These are phyloP conservation scores for Silene noctiflora DNA, from an alignment of 179 eudicot genomes.

Conservation along the genomic window DNA sequence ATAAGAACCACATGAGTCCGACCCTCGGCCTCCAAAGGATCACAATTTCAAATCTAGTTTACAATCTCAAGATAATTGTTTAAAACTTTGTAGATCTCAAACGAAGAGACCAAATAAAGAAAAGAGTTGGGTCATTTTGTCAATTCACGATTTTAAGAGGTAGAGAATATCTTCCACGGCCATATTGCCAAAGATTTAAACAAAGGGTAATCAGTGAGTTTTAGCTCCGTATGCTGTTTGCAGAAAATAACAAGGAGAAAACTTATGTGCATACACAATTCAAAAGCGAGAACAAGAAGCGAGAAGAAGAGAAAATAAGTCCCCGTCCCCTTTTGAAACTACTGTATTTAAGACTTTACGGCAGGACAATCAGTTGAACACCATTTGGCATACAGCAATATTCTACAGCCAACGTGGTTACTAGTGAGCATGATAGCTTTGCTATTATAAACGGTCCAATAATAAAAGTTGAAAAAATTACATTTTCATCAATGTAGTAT, in stretches of 20 bases:
- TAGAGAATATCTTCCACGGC: too few species aligned
- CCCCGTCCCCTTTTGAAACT: too few species aligned
- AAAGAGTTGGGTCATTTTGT: too few species aligned
- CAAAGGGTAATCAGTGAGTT: background rate
- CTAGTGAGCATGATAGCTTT: background rate
- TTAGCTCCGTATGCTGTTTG: background rate
- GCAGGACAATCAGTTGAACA: background rate
- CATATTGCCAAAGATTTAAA: too few species aligned
- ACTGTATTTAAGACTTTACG: background rate
- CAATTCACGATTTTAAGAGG: too few species aligned
- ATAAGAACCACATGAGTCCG: background rate
- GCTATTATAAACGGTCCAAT: background rate
- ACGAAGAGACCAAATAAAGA: too few species aligned
- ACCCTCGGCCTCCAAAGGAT: background rate
- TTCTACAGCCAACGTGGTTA: background rate
- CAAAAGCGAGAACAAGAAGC: background rate
- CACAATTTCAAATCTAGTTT: too few species aligned
- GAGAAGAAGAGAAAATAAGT: background rate
- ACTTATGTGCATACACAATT: background rate
- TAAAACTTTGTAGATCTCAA: too few species aligned
- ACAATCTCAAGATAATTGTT: too few species aligned
- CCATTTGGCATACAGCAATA: background rate
- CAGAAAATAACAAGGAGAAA: background rate
- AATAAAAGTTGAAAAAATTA: conserved; percentile 39
- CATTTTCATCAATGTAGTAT: conserved; percentile 97